phyloP scores from a whole-genome alignment of 2,329 filamentous ascomycete species.

The Fusarium poae region DNA sequence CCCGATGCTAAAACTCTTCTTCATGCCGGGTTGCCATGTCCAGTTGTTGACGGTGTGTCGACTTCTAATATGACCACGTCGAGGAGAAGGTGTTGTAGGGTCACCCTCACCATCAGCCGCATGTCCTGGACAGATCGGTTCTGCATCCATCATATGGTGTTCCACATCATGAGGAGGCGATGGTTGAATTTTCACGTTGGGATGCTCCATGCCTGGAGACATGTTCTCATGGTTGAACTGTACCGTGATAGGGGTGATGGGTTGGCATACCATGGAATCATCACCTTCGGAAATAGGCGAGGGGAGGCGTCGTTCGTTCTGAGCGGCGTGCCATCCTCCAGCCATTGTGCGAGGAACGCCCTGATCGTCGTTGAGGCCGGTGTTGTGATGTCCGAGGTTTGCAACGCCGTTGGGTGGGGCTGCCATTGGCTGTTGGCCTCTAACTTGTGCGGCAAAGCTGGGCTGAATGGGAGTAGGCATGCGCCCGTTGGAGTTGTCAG shows the following conservation, averaged over 20 bases:
- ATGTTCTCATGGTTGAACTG: slow-evolving; percentile 52
- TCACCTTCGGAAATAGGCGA: slow-evolving; percentile 72
- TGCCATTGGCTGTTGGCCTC: slow-evolving; percentile 63
- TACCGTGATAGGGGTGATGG: slow-evolving; percentile 51
- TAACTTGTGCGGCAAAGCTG: slow-evolving; percentile 67
- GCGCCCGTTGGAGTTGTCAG: slow-evolving; percentile 56
- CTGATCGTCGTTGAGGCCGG: slow-evolving; percentile 57
- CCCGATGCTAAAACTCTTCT: slow-evolving; percentile 81
- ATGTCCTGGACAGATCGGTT: slow-evolving; percentile 45
- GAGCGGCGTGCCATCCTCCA: slow-evolving; percentile 65
- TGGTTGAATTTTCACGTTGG: slow-evolving; percentile 37
- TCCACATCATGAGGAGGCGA: slow-evolving; percentile 56
- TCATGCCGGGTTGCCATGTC: slow-evolving; percentile 73
- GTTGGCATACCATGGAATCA: slow-evolving; percentile 59
- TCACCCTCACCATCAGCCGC: slow-evolving; percentile 53
- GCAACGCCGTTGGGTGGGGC: slow-evolving; percentile 52
- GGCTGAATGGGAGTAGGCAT: slow-evolving; percentile 72
- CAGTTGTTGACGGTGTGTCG: slow-evolving; percentile 71
- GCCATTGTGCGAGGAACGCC: slow-evolving; percentile 64
- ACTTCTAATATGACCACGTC: slow-evolving; percentile 69
- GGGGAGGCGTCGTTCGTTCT: slow-evolving; percentile 67
- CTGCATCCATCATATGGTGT: slow-evolving; percentile 56
- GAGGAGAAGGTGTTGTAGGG: slow-evolving; percentile 60
- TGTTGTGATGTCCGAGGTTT: slow-evolving; percentile 58
- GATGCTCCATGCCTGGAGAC: slow-evolving; percentile 45